These are phyloP conservation scores for Groenewaldozyma auringiensis DNA, from an alignment of 1,139 yeast genomes.

Conservation along the genomic window DNA sequence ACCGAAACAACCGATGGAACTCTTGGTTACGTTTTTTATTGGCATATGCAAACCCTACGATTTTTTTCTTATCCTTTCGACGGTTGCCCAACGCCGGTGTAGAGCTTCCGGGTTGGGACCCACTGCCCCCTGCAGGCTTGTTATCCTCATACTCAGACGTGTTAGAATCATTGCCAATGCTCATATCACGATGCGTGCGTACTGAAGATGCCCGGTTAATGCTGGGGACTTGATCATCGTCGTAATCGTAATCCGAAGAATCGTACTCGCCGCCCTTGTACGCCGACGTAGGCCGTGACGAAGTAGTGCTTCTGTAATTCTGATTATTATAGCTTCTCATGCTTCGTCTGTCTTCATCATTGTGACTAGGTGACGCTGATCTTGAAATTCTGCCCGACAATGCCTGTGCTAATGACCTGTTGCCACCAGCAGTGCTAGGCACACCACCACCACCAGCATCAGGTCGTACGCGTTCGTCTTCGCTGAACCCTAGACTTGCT, in stretches of 20 bases:
- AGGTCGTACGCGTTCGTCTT: conserved; percentile 7
- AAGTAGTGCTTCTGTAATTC: neutral
- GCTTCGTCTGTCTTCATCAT: neutral
- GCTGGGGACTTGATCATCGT: neutral
- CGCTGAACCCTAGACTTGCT: conserved; percentile 42
- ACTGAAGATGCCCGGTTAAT: conserved; percentile 3
- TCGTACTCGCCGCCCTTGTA: neutral
- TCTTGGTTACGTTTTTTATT: conserved; percentile 64
- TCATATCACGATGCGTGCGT: conserved; percentile 1
- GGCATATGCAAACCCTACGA: conserved; percentile 44
- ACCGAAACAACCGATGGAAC: conserved; percentile 67
- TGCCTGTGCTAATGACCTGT: conserved; percentile 2
- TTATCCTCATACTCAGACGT: conserved; percentile 1
- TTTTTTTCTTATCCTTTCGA: neutral
- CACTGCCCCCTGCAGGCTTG: neutral
- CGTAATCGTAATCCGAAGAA: neutral
- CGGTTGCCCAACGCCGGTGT: conserved; percentile 1
- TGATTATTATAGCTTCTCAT: neutral
- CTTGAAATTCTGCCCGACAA: neutral
- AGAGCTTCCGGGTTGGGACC: neutral
- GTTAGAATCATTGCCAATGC: neutral
- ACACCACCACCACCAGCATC: neutral
- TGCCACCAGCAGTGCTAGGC: neutral
- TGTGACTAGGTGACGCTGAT: neutral
- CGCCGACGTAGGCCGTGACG: neutral